Evolutionary conservation across 106 monocot genomes (phyloP).

Genomic region (Posidonia australis): DNA sequence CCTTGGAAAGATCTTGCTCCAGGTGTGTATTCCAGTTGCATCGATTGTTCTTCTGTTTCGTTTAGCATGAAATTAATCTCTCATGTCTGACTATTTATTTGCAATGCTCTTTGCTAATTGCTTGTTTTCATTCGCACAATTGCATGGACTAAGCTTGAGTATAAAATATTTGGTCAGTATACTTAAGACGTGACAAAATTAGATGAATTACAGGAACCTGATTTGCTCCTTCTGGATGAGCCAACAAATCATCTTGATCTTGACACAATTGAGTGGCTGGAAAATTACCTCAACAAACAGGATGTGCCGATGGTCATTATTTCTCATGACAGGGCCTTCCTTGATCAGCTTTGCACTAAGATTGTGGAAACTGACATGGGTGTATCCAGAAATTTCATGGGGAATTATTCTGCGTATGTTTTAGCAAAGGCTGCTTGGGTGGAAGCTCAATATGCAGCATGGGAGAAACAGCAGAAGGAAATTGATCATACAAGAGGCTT

Average conservation of each 20-base stretch:
- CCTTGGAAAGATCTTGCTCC: constrained; percentile 92
- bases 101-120: too few species aligned
- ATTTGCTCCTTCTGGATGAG: constrained; percentile 96
- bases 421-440: constrained; percentile 67
- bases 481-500: constrained; percentile 88
- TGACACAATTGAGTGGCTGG: constrained; percentile 98
- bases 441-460: constrained; percentile 78
- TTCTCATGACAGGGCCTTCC: constrained; percentile 93
- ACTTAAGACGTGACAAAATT: neutral
- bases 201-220: constrained; percentile 66
- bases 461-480: constrained; percentile 99
- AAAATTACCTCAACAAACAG: constrained; percentile 70
- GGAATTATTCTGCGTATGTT: constrained; percentile 88
- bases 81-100: too few species aligned
- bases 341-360: constrained; percentile 86
- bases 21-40: constrained; percentile 30
- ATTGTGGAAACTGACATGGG: constrained; percentile 96
- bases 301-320: constrained; percentile 97
- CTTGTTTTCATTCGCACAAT: too few species aligned
- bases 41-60: too few species aligned
- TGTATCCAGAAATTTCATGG: constrained; percentile 75
- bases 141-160: too few species aligned
- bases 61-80: too few species aligned
- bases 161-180: neutral
- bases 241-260: constrained; percentile 98